These are phyloP conservation scores for Clarireedia hainanense DNA, from an alignment of 2,329 filamentous ascomycete species.

Conservation along the genomic window DNA sequence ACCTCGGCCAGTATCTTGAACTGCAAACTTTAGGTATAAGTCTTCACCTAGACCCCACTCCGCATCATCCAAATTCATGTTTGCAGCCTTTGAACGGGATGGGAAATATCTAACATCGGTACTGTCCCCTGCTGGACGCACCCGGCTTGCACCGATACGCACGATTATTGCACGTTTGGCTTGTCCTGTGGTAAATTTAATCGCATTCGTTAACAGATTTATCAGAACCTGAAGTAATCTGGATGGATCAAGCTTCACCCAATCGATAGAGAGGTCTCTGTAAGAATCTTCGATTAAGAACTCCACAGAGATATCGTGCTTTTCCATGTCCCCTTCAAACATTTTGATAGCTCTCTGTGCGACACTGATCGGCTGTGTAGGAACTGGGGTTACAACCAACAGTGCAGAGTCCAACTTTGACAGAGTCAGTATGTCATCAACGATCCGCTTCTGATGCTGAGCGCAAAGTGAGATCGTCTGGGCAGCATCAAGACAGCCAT, in stretches of 20 bases:
- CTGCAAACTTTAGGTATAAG: slow-evolving; percentile 64
- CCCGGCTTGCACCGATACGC: slow-evolving; percentile 25
- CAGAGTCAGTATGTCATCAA: slow-evolving; percentile 59
- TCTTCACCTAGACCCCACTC: slow-evolving; percentile 64
- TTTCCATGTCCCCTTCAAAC: slow-evolving; percentile 68
- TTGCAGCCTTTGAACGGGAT: slow-evolving; percentile 24
- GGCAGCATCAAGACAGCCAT: slow-evolving; percentile 62
- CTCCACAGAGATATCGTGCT: slow-evolving; percentile 63
- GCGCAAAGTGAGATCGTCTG: slow-evolving; percentile 75
- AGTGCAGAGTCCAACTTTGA: slow-evolving; percentile 66
- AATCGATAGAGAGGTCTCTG: slow-evolving; percentile 54
- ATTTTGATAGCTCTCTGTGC: slow-evolving; percentile 66
- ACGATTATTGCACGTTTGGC: slow-evolving; percentile 45
- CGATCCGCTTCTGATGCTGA: slow-evolving; percentile 61
- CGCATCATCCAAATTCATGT: slow-evolving; percentile 20
- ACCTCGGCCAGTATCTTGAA: slow-evolving; percentile 70
- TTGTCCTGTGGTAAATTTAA: slow-evolving; percentile 70
- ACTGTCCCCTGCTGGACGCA: slow-evolving; percentile 41
- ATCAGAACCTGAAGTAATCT: slow-evolving; percentile 74
- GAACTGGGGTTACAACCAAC: slow-evolving; percentile 61
- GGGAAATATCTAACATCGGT: slow-evolving; percentile 30
- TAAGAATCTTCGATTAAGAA: slow-evolving; percentile 64
- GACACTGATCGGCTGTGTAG: slow-evolving; percentile 58
- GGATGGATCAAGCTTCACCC: slow-evolving; percentile 69
- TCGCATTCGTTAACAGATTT: slow-evolving; percentile 73